phyloP scores from a whole-genome alignment of 805 yeast species.

The Kodamaea restingae region DNA sequence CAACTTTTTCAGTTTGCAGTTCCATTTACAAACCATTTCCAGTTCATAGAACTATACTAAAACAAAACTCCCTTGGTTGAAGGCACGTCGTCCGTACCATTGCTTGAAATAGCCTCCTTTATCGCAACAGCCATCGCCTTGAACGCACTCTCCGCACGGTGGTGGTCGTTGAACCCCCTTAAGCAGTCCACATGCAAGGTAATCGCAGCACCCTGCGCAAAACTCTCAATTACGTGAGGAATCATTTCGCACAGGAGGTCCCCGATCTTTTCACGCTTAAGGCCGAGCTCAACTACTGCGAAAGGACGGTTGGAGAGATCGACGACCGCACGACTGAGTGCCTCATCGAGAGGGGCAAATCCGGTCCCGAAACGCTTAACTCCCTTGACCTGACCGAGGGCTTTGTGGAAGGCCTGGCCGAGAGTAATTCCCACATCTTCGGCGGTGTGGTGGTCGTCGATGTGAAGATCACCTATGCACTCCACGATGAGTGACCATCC shows the following conservation, averaged over 20 bases:
- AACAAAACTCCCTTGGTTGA: slow-evolving; percentile 93
- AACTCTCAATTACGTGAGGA: slow-evolving; percentile 93
- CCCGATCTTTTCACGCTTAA: slow-evolving; percentile 90
- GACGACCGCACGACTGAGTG: slow-evolving; percentile 91
- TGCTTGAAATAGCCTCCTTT: slow-evolving; percentile 74
- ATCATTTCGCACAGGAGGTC: slow-evolving; percentile 93
- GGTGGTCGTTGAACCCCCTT: slow-evolving; percentile 94
- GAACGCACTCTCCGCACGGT: slow-evolving; percentile 92
- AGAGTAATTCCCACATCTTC: slow-evolving; percentile 94
- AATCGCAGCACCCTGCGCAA: slow-evolving; percentile 86
- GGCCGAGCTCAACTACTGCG: slow-evolving; percentile 84
- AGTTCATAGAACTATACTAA: too few relatives aligned
- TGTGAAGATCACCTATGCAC: slow-evolving; percentile 91
- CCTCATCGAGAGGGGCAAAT: slow-evolving; percentile 96
- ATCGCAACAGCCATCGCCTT: slow-evolving; percentile 94
- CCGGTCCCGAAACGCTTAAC: slow-evolving; percentile 90
- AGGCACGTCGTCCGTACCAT: slow-evolving; percentile 89
- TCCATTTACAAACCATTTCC: too few relatives aligned
- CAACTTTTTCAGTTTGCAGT: too few relatives aligned
- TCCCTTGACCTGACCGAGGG: slow-evolving; percentile 85
- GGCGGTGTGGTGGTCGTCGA: slow-evolving; percentile 95
- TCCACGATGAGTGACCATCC: slow-evolving; percentile 92
- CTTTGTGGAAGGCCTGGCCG: slow-evolving; percentile 84
- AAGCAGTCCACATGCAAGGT: slow-evolving; percentile 93
- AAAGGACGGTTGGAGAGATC: slow-evolving; percentile 91